A percentile compares a stretch with the other conserved stretches of the same genome.
These are phyloP conservation scores for Acacia melanoxylon DNA, from an alignment of 306 rosid species.

Conservation along the genomic window DNA sequence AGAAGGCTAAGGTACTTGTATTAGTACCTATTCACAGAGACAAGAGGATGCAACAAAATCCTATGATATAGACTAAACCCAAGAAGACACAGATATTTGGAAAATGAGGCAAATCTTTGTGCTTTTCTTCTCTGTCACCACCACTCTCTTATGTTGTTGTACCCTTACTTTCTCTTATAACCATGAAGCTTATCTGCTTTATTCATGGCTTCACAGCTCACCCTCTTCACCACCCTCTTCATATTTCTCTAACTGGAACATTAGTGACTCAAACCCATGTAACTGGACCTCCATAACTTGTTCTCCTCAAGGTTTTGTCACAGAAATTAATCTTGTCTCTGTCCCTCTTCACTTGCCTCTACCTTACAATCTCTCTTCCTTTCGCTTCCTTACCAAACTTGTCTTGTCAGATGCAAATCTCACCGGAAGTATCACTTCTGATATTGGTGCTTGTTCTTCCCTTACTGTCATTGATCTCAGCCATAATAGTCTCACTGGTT, in stretches of 20 bases:
- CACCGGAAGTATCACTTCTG: constrained; percentile 45
- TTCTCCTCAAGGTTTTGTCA: constrained; percentile 48
- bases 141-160: neutral
- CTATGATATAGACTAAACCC: constrained; percentile 42
- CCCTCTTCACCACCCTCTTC: constrained; percentile 24
- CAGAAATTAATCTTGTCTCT: constrained; percentile 42
- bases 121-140: constrained; percentile 32
- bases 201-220: constrained; percentile 61
- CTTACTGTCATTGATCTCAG: constrained; percentile 42
- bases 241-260: constrained; percentile 49
- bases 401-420: constrained; percentile 56
- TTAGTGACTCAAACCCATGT: constrained; percentile 52
- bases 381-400: constrained; percentile 39
- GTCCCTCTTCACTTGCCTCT: constrained; percentile 49
- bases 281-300: constrained; percentile 65
- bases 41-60: constrained; percentile 34
- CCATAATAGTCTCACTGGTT: constrained; percentile 48
- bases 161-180: constrained; percentile 33
- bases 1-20: neutral
- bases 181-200: constrained; percentile 57
- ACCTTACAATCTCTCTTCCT: constrained; percentile 53
- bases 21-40: neutral
- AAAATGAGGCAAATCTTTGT: constrained; percentile 55
- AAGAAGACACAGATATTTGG: constrained; percentile 44
- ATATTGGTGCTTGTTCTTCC: constrained; percentile 43